These are phyloP conservation scores for Leonotis leonurus DNA, from an alignment of 257 asterid genomes.

Conservation along the genomic window DNA sequence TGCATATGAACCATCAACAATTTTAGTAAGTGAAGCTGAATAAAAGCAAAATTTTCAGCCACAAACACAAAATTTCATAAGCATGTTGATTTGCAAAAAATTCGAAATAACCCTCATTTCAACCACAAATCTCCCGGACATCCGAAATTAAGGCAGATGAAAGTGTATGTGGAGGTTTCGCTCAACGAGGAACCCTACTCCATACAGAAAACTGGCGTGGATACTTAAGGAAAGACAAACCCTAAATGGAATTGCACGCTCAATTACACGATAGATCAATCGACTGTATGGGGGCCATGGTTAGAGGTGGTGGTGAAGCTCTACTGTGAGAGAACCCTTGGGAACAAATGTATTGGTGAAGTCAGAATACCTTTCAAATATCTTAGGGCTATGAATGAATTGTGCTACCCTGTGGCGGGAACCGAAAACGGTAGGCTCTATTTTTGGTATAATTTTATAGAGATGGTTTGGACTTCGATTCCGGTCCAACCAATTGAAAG, in stretches of 20 bases:
- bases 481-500: too few relatives aligned
- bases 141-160: neutral
- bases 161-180: constrained; percentile 1
- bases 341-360: constrained; percentile 14
- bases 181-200: neutral
- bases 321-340: constrained; percentile 6
- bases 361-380: constrained; percentile 19
- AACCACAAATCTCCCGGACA: constrained; percentile 4
- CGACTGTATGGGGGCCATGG: neutral
- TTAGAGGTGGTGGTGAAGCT: constrained; percentile 13
- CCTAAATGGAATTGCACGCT: constrained; percentile 23
- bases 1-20: too few relatives aligned
- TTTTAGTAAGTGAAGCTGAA: too few relatives aligned
- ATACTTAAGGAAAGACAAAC: neutral
- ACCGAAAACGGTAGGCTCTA: neutral
- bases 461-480: too few relatives aligned
- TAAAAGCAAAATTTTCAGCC: too few relatives aligned
- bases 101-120: constrained; percentile 2
- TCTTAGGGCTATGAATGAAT: neutral
- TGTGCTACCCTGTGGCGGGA: constrained; percentile 6
- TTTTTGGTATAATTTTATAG: neutral
- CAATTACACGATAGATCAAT: constrained; percentile 14
- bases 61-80: too few relatives aligned
- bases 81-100: constrained; percentile 1
- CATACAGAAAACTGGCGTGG: neutral